Evolutionary conservation across 2,329 filamentous ascomycete genomes (phyloP).

Genomic region (Emericellopsis atlantica): DNA sequence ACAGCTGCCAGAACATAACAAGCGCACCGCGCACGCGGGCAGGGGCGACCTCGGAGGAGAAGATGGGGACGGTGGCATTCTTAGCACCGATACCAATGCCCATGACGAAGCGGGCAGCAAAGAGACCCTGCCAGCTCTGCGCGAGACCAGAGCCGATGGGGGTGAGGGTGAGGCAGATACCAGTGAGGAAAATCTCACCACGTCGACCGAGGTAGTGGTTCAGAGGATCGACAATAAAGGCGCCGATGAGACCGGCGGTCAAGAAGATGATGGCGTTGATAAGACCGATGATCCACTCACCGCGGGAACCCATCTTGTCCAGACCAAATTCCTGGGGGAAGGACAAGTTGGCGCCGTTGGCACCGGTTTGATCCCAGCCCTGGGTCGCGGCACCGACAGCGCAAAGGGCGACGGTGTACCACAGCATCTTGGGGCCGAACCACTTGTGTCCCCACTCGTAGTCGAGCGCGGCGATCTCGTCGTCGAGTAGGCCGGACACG

Average conservation of each 20-base stretch:
- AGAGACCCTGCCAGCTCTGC: constrained; percentile 52
- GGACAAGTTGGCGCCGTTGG: constrained; percentile 46
- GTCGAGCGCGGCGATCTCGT: constrained; percentile 16
- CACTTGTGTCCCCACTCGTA: constrained; percentile 44
- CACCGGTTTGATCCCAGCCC: constrained; percentile 51
- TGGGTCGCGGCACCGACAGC: constrained; percentile 43
- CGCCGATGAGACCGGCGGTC: constrained; percentile 37
- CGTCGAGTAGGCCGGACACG: constrained; percentile 8
- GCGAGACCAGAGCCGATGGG: constrained; percentile 47
- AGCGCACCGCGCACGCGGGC: constrained; percentile 56
- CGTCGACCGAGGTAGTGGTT: constrained; percentile 54
- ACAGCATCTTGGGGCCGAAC: constrained; percentile 27
- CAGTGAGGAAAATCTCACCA: constrained; percentile 55
- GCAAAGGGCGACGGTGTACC: constrained; percentile 33
- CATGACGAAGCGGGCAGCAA: constrained; percentile 52
- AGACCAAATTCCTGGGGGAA: constrained; percentile 33
- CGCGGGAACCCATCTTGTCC: constrained; percentile 19
- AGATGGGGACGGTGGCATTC: constrained; percentile 53
- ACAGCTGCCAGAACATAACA: constrained; percentile 62
- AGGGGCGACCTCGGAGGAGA: constrained; percentile 59
- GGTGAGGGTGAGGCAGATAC: constrained; percentile 29
- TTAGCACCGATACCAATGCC: constrained; percentile 59
- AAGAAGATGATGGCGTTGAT: constrained; percentile 17
- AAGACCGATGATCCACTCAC: constrained; percentile 23
- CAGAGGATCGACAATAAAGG: constrained; percentile 34